Evolutionary conservation across 163 green algal species (phyloP).

Genomic region (Prototheca cutis): DNA sequence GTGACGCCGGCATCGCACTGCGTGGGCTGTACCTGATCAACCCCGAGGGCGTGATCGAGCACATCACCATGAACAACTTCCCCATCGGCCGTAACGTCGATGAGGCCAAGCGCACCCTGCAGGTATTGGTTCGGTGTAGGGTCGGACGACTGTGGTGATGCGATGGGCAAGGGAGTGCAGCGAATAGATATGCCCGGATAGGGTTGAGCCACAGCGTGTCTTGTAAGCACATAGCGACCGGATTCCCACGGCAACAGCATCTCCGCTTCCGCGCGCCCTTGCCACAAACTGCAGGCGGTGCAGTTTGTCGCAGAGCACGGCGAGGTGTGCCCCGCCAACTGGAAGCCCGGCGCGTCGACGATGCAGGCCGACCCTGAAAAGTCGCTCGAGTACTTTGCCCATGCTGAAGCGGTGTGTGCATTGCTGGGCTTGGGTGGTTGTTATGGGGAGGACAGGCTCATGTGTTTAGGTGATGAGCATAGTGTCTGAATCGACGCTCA

Average conservation of each 20-base stretch:
- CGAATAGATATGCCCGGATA: no score
- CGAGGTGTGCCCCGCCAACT: constrained; percentile 77
- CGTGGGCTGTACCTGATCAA: constrained; percentile 54
- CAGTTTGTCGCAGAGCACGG: constrained; percentile 76
- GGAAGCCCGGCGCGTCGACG: constrained; percentile 67
- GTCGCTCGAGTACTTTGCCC: constrained; percentile 61
- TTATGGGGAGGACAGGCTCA: no score
- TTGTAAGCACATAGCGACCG: no score
- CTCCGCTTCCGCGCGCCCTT: no score
- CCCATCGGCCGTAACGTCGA: constrained; percentile 72
- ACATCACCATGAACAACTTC: constrained; percentile 70
- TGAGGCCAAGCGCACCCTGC: constrained; percentile 69
- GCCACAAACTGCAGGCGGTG: no score
- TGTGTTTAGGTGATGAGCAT: neutral
- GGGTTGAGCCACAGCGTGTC: no score
- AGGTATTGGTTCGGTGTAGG: no score
- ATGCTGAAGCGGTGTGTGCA: constrained; percentile 12
- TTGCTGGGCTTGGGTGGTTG: neutral
- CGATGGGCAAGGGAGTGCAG: no score
- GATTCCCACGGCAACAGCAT: no score
- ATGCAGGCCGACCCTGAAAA: constrained; percentile 68
- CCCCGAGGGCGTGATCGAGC: constrained; percentile 39
- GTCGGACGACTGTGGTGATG: no score
- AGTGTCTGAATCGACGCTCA: no score
- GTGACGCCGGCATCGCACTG: constrained; percentile 43